Evolutionary conservation across 208 protist genomes (phyloP).

Genomic region (Wallacemonas sp.): DNA sequence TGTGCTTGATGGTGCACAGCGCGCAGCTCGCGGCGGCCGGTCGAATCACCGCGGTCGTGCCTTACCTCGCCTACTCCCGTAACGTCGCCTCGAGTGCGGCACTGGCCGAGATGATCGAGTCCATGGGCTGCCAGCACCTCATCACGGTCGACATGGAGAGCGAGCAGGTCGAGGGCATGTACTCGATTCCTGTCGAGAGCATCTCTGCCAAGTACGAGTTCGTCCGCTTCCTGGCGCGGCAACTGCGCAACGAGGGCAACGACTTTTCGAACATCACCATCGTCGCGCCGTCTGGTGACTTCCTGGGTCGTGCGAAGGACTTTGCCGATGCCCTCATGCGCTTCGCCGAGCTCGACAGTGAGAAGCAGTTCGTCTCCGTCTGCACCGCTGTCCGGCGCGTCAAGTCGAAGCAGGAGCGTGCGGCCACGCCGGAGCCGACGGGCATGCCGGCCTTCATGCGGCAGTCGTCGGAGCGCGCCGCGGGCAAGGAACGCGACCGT

Average conservation of each 20-base stretch:
- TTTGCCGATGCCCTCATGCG: conserved; percentile 87
- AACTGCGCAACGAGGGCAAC: conserved; percentile 69
- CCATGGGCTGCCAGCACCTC: conserved; percentile 87
- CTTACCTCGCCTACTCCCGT: conserved; percentile 91
- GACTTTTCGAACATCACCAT: conserved; percentile 73
- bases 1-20: conserved; percentile 87
- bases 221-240: conserved; percentile 67
- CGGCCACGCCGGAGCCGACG: not conserved
- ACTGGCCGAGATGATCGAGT: conserved; percentile 91
- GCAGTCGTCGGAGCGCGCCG: not conserved
- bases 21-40: conserved; percentile 74
- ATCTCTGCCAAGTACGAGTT: conserved; percentile 90
- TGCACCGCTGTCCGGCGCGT: conserved; percentile 78
- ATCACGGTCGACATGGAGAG: conserved; percentile 93
- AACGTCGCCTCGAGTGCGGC: conserved; percentile 93
- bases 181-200: conserved; percentile 91
- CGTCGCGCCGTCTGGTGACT: conserved; percentile 59
- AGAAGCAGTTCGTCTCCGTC: conserved; percentile 73
- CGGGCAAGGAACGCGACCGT: not conserved
- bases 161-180: conserved; percentile 95
- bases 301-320: conserved; percentile 71
- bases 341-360: conserved; percentile 65
- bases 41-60: conserved; percentile 93
- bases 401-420: conserved; percentile 22
- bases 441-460: conserved; percentile 1